A percentile compares a stretch with the other conserved stretches of the same genome.
phyloP scores from a whole-genome alignment of 306 rosid species.

The Inga oerstediana region DNA sequence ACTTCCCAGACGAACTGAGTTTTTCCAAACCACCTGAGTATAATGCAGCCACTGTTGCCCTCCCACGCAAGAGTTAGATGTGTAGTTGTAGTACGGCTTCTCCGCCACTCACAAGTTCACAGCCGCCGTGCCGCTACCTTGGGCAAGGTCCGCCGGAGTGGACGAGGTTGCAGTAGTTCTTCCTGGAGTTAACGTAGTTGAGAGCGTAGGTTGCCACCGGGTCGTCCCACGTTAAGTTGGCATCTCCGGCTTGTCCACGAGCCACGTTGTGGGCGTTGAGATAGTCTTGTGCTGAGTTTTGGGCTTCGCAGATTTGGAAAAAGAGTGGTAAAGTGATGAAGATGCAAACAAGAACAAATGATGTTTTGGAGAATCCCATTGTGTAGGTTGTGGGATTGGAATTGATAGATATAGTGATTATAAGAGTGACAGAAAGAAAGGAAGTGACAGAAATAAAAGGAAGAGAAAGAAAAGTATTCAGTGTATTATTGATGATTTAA shows the following conservation, averaged over 20 bases:
- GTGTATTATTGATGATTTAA: too few relatives aligned
- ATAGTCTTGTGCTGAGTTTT: constrained; percentile 27
- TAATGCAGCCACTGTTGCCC: constrained; percentile 26
- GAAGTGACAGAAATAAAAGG: too few relatives aligned
- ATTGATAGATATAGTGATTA: not conserved
- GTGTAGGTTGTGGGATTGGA: not conserved
- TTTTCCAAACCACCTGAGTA: not conserved
- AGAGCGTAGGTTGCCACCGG: not conserved
- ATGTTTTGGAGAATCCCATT: not conserved
- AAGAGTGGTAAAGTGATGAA: not conserved
- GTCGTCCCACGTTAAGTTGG: not conserved
- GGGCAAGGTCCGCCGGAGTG: constrained; percentile 31
- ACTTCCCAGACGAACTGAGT: constrained; percentile 36
- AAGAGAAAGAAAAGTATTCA: too few relatives aligned
- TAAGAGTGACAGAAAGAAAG: too few relatives aligned
- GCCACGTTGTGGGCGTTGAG: constrained; percentile 36
- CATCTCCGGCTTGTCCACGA: constrained; percentile 23
- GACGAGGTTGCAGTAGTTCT: not conserved
- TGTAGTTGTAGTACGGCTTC: constrained; percentile 32
- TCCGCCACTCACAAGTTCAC: constrained; percentile 40
- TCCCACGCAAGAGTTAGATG: constrained; percentile 32
- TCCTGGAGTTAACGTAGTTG: constrained; percentile 6
- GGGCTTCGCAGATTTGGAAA: constrained; percentile 3
- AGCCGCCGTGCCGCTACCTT: constrained; percentile 9
- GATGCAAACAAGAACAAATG: not conserved